These are phyloP conservation scores for Zelopaecilomyces penicillatus DNA, from an alignment of 2,329 filamentous ascomycete genomes.

Conservation along the genomic window DNA sequence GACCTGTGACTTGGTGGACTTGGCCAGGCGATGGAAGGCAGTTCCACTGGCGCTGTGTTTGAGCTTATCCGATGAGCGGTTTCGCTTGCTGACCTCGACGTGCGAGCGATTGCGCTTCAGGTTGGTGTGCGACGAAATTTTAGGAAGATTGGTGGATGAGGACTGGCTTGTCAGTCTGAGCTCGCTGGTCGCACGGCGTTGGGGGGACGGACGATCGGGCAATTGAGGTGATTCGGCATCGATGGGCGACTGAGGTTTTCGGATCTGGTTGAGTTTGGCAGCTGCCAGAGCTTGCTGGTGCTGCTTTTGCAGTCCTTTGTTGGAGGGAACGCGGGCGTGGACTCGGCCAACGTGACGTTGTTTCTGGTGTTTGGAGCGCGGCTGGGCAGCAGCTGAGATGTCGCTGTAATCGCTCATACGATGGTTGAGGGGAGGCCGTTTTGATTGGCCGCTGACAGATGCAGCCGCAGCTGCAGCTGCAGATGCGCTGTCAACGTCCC, in stretches of 20 bases:
- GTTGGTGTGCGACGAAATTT: slow-evolving; percentile 45
- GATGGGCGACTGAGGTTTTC: slow-evolving; percentile 34
- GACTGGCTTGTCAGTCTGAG: slow-evolving; percentile 39
- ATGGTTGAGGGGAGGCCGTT: slow-evolving; percentile 34
- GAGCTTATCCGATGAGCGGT: slow-evolving; percentile 42
- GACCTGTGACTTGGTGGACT: slow-evolving; percentile 40
- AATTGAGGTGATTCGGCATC: slow-evolving; percentile 18
- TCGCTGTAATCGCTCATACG: slow-evolving; percentile 26
- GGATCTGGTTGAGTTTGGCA: slow-evolving; percentile 31
- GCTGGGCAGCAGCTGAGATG: slow-evolving; percentile 14
- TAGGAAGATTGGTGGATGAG: slow-evolving; percentile 38
- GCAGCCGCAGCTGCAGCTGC: slow-evolving; percentile 8
- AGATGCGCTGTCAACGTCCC: slow-evolving; percentile 39
- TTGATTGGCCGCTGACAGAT: slow-evolving; percentile 46
- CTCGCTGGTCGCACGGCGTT: slow-evolving; percentile 44
- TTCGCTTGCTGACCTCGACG: slow-evolving; percentile 44
- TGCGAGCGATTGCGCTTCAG: slow-evolving; percentile 55
- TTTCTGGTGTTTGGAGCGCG: slow-evolving; percentile 21
- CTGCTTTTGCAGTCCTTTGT: slow-evolving; percentile 43
- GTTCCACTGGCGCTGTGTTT: slow-evolving; percentile 46
- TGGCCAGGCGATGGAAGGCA: slow-evolving; percentile 35
- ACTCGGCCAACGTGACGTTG: slow-evolving; percentile 34
- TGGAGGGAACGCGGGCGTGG: slow-evolving; percentile 45
- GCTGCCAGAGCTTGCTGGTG: slow-evolving; percentile 10
- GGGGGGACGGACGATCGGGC: slow-evolving; percentile 21